These are phyloP conservation scores for Eleusine indica DNA, from an alignment of 176 grass and related monocot species.

Conservation along the genomic window DNA sequence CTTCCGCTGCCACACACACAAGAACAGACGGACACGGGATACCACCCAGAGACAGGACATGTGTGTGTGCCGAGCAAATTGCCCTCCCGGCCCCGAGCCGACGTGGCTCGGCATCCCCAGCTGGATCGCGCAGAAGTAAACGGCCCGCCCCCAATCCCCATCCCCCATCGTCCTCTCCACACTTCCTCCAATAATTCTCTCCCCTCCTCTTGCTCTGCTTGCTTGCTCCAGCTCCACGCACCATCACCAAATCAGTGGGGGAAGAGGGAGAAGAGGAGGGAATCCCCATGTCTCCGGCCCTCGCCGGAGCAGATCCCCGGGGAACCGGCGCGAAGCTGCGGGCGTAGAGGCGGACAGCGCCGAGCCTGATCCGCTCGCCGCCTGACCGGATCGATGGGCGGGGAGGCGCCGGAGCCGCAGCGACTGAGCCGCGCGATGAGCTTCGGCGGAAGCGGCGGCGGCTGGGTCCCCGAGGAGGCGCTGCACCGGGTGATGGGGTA, in stretches of 20 bases:
- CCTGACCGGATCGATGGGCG: conserved; percentile 46
- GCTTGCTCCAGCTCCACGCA: conserved; percentile 11
- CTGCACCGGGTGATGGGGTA: conserved; percentile 69
- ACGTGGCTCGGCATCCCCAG: conserved; percentile 56
- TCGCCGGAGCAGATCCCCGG: conserved; percentile 37
- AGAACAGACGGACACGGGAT: too few species aligned
- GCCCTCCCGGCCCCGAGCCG: conserved; percentile 11
- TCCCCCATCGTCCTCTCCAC: neutral
- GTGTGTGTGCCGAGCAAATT: conserved; percentile 43
- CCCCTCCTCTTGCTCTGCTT: neutral
- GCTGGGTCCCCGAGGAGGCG: conserved; percentile 63
- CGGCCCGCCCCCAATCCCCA: conserved; percentile 30
- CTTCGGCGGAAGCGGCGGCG: conserved; percentile 30
- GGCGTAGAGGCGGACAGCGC: neutral
- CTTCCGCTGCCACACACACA: neutral
- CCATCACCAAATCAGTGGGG: neutral
- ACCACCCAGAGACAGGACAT: neutral
- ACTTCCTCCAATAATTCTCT: conserved; percentile 54
- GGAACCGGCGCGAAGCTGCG: neutral
- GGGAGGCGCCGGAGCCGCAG: conserved; percentile 50
- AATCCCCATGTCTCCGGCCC: conserved; percentile 33
- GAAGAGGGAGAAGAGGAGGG: neutral
- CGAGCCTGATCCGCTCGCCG: neutral
- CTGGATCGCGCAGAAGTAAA: conserved; percentile 55
- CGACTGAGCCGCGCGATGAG: conserved; percentile 45